Evolutionary conservation across 768 basidiomycete species (phyloP).

Genomic region (Lactarius akahatsu): DNA sequence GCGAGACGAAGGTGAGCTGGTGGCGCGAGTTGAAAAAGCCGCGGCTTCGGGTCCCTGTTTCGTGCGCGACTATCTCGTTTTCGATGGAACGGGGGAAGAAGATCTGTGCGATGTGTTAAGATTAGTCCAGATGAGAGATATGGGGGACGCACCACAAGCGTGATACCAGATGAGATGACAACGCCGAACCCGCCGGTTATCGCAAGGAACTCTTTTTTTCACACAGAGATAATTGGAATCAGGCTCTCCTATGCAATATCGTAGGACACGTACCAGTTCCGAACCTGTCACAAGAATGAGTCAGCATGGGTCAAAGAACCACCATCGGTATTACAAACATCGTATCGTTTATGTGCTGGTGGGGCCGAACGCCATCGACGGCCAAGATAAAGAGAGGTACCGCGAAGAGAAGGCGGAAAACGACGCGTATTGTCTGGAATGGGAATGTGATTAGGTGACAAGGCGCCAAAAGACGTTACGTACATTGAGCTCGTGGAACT

Average conservation of each 20-base stretch:
- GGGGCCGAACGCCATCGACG: conserved; percentile 62
- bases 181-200: conserved; percentile 26
- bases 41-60: conserved; percentile 12
- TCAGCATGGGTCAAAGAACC: not conserved
- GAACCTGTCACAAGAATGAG: conserved; percentile 8
- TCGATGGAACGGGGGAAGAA: conserved; percentile 31
- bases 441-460: not conserved
- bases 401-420: conserved; percentile 73
- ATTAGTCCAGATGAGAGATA: not conserved
- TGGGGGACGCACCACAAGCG: conserved; percentile 24
- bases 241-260: not conserved
- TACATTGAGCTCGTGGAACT: conserved; percentile 82
- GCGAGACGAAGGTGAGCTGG: conserved; percentile 21
- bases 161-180: conserved; percentile 27
- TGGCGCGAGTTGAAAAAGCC: conserved; percentile 17
- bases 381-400: conserved; percentile 65
- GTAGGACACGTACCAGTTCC: conserved; percentile 1
- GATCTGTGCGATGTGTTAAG: conserved; percentile 14
- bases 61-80: conserved; percentile 24
- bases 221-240: not conserved
- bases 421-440: conserved; percentile 60
- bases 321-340: conserved; percentile 37
- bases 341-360: conserved; percentile 63
- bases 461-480: conserved; percentile 32
- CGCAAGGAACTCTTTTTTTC: conserved; percentile 21